Evolutionary conservation across 164 flowering plant species (phyloP).

Genomic region (Berberis thunbergii): DNA sequence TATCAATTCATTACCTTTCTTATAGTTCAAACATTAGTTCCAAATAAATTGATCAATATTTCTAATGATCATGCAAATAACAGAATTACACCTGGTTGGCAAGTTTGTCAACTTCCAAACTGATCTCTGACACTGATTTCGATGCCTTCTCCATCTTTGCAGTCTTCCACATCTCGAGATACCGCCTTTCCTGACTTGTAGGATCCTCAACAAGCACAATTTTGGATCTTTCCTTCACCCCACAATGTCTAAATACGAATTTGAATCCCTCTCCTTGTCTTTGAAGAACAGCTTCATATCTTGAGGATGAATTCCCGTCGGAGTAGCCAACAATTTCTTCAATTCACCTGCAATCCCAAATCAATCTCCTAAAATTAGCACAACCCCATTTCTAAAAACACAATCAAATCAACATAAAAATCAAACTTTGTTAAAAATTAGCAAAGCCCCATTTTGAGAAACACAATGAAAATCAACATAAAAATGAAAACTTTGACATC

Average conservation of each 20-base stretch:
- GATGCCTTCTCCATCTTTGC: slow-evolving; percentile 77
- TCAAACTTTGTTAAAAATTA: no score
- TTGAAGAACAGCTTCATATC: slow-evolving; percentile 75
- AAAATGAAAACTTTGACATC: background rate
- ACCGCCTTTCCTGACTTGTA: slow-evolving; percentile 62
- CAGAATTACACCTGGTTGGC: slow-evolving; percentile 50
- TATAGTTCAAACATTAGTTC: no score
- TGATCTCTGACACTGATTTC: slow-evolving; percentile 62
- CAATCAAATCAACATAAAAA: no score
- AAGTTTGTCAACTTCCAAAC: slow-evolving; percentile 72
- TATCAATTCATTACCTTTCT: no score
- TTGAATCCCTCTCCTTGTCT: slow-evolving; percentile 78
- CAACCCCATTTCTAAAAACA: no score
- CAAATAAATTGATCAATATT: background rate
- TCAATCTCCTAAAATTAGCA: background rate
- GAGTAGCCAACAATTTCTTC: slow-evolving; percentile 69
- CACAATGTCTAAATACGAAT: slow-evolving; percentile 47
- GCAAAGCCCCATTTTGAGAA: no score
- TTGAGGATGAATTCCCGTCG: slow-evolving; percentile 73
- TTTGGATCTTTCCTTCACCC: slow-evolving; percentile 77
- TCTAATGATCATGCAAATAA: background rate
- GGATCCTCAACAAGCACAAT: slow-evolving; percentile 73
- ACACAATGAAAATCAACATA: no score
- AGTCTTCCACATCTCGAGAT: slow-evolving; percentile 59
- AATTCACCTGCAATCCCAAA: slow-evolving; percentile 57